Conservation (phyloP, 192 early-diverging fungal species). For the Lobosporangium transversale region DNA sequence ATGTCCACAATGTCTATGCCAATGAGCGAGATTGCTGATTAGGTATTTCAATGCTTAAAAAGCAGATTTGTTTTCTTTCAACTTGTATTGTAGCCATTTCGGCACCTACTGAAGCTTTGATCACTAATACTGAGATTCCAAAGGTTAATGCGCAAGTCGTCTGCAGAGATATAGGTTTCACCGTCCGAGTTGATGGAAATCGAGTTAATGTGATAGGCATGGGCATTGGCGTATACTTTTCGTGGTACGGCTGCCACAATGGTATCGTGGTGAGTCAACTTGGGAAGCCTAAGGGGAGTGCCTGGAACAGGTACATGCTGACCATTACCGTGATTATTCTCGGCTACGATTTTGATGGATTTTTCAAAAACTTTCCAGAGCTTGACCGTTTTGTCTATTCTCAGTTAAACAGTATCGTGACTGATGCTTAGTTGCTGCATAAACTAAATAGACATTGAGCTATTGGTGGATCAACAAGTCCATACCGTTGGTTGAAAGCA, state of each 20-base stretch:
- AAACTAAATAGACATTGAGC: too few species aligned
- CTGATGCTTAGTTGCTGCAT: too few species aligned
- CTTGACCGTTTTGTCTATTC: conserved; percentile 97
- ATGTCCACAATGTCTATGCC: conserved; percentile 96
- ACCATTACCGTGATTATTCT: conserved; percentile 87
- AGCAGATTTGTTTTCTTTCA: not conserved
- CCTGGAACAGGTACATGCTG: conserved; percentile 44
- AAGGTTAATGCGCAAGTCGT: conserved; percentile 97
- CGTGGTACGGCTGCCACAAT: conserved; percentile 95
- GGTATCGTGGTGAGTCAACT: conserved; percentile 93
- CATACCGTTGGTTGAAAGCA: conserved; percentile 95
- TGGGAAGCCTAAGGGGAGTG: conserved; percentile 76
- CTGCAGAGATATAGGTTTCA: conserved; percentile 97
- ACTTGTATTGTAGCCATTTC: too few species aligned
- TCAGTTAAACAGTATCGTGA: too few species aligned
- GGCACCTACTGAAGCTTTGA: conserved; percentile 92
- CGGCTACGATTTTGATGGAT: conserved; percentile 92
- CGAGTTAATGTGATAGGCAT: conserved; percentile 99
- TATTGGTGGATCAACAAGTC: too few species aligned
- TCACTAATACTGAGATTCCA: conserved; percentile 98
- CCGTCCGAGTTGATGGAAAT: conserved; percentile 99
- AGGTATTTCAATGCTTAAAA: too few species aligned
- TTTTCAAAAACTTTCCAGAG: conserved; percentile 99
- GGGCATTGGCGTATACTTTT: conserved; percentile 94
- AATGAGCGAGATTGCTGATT: not conserved